phyloP scores from a whole-genome alignment of 1,139 yeast species.

The Yamadazyma taylorii region DNA sequence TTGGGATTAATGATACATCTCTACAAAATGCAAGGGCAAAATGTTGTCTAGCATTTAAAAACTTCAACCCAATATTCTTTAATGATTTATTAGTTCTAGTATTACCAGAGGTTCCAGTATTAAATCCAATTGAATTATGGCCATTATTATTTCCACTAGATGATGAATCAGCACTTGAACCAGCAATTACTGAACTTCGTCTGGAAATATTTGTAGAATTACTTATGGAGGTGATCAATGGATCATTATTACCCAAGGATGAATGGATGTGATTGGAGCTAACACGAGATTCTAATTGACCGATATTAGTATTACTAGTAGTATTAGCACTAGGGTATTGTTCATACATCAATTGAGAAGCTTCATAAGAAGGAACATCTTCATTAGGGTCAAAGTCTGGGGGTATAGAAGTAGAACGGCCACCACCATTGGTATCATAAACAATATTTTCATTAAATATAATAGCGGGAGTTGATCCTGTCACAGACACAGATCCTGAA shows the following conservation, averaged over 20 bases:
- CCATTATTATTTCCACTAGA: constrained; percentile 3
- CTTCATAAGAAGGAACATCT: constrained; percentile 46
- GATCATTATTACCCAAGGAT: constrained; percentile 3
- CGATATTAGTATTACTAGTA: background rate
- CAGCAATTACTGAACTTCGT: constrained; percentile 16
- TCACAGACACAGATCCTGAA: too few relatives aligned
- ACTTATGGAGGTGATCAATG: constrained; percentile 7
- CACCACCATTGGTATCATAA: constrained; percentile 5
- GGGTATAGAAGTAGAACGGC: constrained; percentile 3
- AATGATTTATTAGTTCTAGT: constrained; percentile 21
- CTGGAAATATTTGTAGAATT: constrained; percentile 16
- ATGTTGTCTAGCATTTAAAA: constrained; percentile 75
- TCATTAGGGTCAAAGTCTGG: constrained; percentile 35
- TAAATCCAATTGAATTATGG: background rate
- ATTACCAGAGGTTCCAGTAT: constrained; percentile 5
- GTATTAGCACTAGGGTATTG: constrained; percentile 6
- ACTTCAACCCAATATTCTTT: constrained; percentile 61
- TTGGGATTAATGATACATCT: constrained; percentile 69
- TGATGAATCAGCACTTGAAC: constrained; percentile 10
- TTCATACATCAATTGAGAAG: constrained; percentile 39
- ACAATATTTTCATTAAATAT: constrained; percentile 10
- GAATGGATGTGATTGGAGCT: background rate
- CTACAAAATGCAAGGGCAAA: constrained; percentile 70
- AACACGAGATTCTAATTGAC: background rate
- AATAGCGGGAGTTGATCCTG: constrained; percentile 8